Base-by-base conservation (phyloP, 345 rosid species). In the Mallotus nudiflorus region DNA sequence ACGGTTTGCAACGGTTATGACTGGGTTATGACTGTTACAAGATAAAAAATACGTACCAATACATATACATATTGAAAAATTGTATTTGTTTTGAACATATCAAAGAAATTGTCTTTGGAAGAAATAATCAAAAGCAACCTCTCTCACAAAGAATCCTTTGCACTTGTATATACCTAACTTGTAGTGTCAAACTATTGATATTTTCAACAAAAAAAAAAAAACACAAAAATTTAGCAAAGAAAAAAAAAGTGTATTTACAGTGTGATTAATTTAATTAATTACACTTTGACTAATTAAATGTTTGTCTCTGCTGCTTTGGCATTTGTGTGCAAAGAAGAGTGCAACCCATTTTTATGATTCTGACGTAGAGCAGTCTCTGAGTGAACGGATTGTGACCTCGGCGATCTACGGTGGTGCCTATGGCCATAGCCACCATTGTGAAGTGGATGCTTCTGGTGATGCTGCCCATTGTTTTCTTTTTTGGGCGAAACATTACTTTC, bases 301-400 rank as follows among this genome's bases (percentile, higher is more conserved):
- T n/a, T n/a, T n/a, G n/a, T 64, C 68, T 69, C 63, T 19, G 53
- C 62, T 53, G 69, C 48, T 46, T 19, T 60, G 55, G 70, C 52
- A 27, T 40, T 65, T 6, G 62, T 64, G 68, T 74, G 77, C 76
- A 89, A 42, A 0, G 88, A 86, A 44, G 92, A 85, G 29, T 76
- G 73, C 57, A 68, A 55, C 65, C 76, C 87, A 20, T 77, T 61
- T 70, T 67, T 54, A 24, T 51, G 84, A 33, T 73, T 71, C 31
- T 74, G 69, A 10, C 62, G 52, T 3, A 74, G 77, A 31, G 52
- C 81, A 51, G 75, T 56, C 67, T 79, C 78, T 9, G 77, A 59
- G 69, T 76, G 67, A 68, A 71, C 4, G 0, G 78, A 69, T 1
- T 74, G 76, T 11, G 81, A 81, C 39, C 62, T 79, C 0, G 78